Conservation (phyloP, 805 yeast species). For the Starmerella apis region DNA sequence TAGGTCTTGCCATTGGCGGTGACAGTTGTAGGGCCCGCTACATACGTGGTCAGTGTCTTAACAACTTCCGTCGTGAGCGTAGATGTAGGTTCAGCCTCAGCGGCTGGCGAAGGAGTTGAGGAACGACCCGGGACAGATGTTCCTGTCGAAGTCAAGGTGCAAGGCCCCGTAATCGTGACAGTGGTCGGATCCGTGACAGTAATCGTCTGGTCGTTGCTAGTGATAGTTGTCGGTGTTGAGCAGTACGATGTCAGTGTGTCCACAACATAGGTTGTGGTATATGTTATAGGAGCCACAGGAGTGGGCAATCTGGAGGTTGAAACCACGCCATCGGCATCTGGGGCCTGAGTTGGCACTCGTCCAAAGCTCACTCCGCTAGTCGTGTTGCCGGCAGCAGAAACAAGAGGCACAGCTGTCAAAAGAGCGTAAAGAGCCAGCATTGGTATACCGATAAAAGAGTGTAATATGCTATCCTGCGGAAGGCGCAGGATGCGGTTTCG, state of each 20-base stretch:
- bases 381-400: conserved; percentile 1
- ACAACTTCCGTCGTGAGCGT: conserved; percentile 18
- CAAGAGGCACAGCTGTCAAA: conserved; percentile 7
- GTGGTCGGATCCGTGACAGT: conserved; percentile 13
- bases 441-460: background rate
- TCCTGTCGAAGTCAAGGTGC: conserved; percentile 45
- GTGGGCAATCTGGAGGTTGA: background rate
- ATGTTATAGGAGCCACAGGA: background rate
- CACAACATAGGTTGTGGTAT: conserved; percentile 1
- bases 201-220: conserved; percentile 8
- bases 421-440: conserved; percentile 8
- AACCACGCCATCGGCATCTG: background rate
- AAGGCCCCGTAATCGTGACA: conserved; percentile 43
- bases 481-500: background rate
- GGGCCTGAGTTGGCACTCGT: conserved; percentile 3
- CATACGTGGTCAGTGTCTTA: conserved; percentile 55
- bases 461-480: background rate
- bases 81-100: conserved; percentile 9
- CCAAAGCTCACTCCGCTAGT: conserved; percentile 3
- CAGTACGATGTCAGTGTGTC: conserved; percentile 4
- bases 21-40: conserved; percentile 58
- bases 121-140: conserved; percentile 27
- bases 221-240: conserved; percentile 10
- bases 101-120: conserved; percentile 6
- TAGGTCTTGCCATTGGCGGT: conserved; percentile 33